phyloP scores from a whole-genome alignment of 1,284 basidiomycete species.

The Microbotryum lychnidis-dioicae region DNA sequence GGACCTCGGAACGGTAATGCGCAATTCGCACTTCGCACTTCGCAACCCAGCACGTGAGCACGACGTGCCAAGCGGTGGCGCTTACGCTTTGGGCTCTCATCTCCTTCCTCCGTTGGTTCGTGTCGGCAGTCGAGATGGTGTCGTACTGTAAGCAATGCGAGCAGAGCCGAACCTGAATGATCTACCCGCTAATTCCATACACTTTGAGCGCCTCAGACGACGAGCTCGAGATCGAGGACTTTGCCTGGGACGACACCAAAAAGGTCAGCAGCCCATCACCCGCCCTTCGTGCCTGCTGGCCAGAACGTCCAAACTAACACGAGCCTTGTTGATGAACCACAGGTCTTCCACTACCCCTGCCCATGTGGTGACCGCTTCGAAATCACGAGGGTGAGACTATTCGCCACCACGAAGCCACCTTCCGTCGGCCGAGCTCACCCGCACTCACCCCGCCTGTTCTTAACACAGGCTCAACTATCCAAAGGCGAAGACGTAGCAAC shows the following conservation, averaged over 20 bases:
- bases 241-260: constrained; percentile 78
- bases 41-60: too few relatives aligned
- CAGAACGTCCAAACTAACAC: not conserved
- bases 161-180: too few relatives aligned
- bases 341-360: constrained; percentile 90
- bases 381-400: constrained; percentile 57
- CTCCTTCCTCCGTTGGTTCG: too few relatives aligned
- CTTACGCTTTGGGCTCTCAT: too few relatives aligned
- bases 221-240: constrained; percentile 92
- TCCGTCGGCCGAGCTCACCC: not conserved
- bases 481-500: constrained; percentile 93
- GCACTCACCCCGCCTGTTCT: not conserved
- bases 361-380: constrained; percentile 98
- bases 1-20: constrained; percentile 64
- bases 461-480: constrained; percentile 54
- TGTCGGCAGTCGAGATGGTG: constrained; percentile 16
- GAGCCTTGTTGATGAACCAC: constrained; percentile 5
- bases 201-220: constrained; percentile 47
- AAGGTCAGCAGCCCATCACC: not conserved
- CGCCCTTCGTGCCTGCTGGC: not conserved
- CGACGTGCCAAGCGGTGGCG: too few relatives aligned
- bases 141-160: constrained; percentile 20
- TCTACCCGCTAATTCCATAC: not conserved
- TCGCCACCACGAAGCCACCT: not conserved
- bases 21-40: constrained; percentile 31